A percentile compares a stretch with the other conserved stretches of the same genome.
Conservation (phyloP, 164 flowering plant genomes). For the Chimonanthus praecox region DNA sequence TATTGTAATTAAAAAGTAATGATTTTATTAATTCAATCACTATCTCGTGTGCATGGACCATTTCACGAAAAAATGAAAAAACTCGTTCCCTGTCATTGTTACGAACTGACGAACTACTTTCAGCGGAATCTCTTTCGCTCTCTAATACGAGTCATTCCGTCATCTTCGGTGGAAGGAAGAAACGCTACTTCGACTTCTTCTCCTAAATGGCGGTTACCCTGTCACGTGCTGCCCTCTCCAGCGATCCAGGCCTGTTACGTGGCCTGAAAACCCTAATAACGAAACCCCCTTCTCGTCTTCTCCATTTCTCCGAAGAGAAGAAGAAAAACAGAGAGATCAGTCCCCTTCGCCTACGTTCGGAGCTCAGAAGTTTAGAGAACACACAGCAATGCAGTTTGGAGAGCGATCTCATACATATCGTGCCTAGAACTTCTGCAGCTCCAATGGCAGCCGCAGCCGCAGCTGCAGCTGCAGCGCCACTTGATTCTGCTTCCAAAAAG, state of each 20-base stretch:
- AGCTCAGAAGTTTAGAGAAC: constrained; percentile 14
- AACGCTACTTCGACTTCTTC: not conserved
- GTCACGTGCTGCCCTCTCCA: constrained; percentile 5
- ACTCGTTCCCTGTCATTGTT: no score
- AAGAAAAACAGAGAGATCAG: not conserved
- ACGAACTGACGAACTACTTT: no score
- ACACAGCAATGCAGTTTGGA: constrained; percentile 15
- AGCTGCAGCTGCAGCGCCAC: not conserved
- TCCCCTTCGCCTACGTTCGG: not conserved
- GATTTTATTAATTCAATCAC: no score
- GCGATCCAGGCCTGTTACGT: not conserved
- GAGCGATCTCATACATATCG: constrained; percentile 4
- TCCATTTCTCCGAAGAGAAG: not conserved
- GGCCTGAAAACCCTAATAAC: not conserved
- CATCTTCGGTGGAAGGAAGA: not conserved
- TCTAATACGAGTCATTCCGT: not conserved
- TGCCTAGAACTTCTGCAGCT: constrained; percentile 8
- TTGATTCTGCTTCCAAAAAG: constrained; percentile 18
- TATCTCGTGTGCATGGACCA: no score
- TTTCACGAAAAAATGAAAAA: no score
- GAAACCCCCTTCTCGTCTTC: not conserved
- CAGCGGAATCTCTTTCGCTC: no score
- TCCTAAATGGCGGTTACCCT: constrained; percentile 19
- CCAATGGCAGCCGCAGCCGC: constrained; percentile 7
- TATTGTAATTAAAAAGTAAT: no score